Evolutionary conservation across 2,329 filamentous ascomycete species (phyloP), one percentile per base, ranked within the genome.

Genomic region (Colletotrichum camelliae): DNA sequence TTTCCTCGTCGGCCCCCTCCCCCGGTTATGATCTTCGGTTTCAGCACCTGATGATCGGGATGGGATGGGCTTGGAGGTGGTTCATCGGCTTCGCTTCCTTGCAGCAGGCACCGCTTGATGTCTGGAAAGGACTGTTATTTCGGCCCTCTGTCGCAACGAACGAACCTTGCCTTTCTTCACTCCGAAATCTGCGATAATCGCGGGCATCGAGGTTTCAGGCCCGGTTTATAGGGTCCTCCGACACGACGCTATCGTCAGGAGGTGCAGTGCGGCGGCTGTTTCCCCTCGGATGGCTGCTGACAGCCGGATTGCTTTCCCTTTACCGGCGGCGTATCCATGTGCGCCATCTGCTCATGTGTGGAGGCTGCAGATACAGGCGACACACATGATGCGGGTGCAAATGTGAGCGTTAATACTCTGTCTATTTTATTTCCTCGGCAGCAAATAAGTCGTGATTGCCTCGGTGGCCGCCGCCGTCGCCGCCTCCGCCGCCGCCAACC

Each of bases 11-110:
- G 39, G 39, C 66, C 29, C 31, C 72, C 37, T 43, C 27, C 43
- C 65, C 70, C 67, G 37, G 69, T 31, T 48, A 67, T 60, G 74
- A 76, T 74, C 29, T 65, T 76, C 65, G 37, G 71, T 75, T 76
- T 76, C 74, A 75, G 65, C 65, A 52, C 66, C 70, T 62, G 65
- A n/a, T 69, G 74, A 76, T 74, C 33, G 65, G 58, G 43, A 73
- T 67, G 52, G 57, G 48, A 62, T 74, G 67, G 58, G 52, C 72
- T 71, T 74, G 37, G 39, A 55, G 48, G 67, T 72, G 57, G 60
- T 69, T 52, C 65, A 33, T 68, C 60, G 61, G 21, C 64, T 70
- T 62, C 31, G 35, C 57, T 70, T 43, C 35, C 39, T 37, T 29
- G 29, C 33, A 21, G 43, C 27, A 48, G 27, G 24, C 31, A 39